Conservation (phyloP, 2,329 filamentous ascomycete genomes). For the Fusarium verticillioides region DNA sequence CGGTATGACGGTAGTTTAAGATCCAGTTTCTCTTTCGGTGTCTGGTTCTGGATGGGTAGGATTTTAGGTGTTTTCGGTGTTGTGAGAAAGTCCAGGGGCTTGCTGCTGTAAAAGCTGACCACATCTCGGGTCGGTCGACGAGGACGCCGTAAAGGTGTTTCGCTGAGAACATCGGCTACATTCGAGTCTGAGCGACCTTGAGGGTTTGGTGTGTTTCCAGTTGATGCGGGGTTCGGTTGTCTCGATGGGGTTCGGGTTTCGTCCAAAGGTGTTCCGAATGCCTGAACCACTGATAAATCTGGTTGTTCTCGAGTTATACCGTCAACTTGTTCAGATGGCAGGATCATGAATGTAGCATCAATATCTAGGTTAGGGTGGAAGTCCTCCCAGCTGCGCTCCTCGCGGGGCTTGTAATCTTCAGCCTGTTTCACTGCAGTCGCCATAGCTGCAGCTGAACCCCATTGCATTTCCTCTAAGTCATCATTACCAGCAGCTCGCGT, state of each 20-base stretch:
- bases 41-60: conserved; percentile 81
- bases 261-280: conserved; percentile 48
- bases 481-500: conserved; percentile 64
- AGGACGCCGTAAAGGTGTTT: conserved; percentile 50
- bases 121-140: conserved; percentile 63
- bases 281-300: conserved; percentile 49
- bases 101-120: conserved; percentile 64
- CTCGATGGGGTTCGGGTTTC: conserved; percentile 60
- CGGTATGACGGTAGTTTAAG: conserved; percentile 80
- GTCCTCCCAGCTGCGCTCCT: conserved; percentile 97
- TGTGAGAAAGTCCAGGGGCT: conserved; percentile 55
- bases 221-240: conserved; percentile 56
- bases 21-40: conserved; percentile 82
- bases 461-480: conserved; percentile 72
- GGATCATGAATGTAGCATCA: conserved; percentile 80
- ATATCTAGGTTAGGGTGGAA: conserved; percentile 97
- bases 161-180: conserved; percentile 46
- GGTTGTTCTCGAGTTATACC: conserved; percentile 64
- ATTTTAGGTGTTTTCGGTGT: conserved; percentile 71
- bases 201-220: conserved; percentile 57
- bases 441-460: conserved; percentile 88
- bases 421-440: conserved; percentile 89
- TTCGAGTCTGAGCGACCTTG: conserved; percentile 49
- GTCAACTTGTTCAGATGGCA: conserved; percentile 86
- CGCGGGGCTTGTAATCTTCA: conserved; percentile 96